Conservation (phyloP, 108 stramenopile genomes). For the Skeletonema costatum region DNA sequence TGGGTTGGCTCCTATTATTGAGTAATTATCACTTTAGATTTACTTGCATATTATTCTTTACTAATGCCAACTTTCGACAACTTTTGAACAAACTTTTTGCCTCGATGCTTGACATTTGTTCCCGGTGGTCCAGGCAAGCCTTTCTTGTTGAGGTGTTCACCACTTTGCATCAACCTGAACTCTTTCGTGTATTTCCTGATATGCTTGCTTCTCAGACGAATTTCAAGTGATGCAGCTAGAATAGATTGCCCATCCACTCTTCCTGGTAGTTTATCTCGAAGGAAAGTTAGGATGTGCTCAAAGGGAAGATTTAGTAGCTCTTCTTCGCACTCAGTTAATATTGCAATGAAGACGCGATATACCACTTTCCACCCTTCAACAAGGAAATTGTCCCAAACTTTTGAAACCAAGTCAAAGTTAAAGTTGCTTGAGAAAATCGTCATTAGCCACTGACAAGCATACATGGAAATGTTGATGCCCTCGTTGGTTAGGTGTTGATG, state of each 20-base stretch:
- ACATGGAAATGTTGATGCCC: slow-evolving; percentile 89
- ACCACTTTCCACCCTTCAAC: slow-evolving; percentile 90
- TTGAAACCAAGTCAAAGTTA: slow-evolving; percentile 84
- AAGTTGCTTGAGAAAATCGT: slow-evolving; percentile 89
- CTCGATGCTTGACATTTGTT: not conserved
- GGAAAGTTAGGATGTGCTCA: slow-evolving; percentile 69
- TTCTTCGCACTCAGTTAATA: slow-evolving; percentile 60
- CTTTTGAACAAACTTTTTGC: not conserved
- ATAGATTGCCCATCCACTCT: slow-evolving; percentile 50
- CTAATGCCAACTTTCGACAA: not conserved
- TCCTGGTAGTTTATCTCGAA: slow-evolving; percentile 59
- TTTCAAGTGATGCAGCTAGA: slow-evolving; percentile 60
- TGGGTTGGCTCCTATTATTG: slow-evolving; percentile 62
- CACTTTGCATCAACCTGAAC: not conserved
- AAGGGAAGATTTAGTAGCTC: slow-evolving; percentile 62
- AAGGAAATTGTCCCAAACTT: slow-evolving; percentile 88
- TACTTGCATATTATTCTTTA: not conserved
- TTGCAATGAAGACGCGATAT: slow-evolving; percentile 88
- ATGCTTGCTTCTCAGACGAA: slow-evolving; percentile 59
- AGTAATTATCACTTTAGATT: slow-evolving; percentile 9
- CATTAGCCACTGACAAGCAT: slow-evolving; percentile 93
- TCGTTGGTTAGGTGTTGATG: slow-evolving; percentile 76
- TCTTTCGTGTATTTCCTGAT: slow-evolving; percentile 62
- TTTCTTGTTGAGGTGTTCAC: not conserved
- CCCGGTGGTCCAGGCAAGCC: not conserved